These are phyloP conservation scores for Castanea sativa DNA, from an alignment of 306 rosid genomes.

Conservation along the genomic window DNA sequence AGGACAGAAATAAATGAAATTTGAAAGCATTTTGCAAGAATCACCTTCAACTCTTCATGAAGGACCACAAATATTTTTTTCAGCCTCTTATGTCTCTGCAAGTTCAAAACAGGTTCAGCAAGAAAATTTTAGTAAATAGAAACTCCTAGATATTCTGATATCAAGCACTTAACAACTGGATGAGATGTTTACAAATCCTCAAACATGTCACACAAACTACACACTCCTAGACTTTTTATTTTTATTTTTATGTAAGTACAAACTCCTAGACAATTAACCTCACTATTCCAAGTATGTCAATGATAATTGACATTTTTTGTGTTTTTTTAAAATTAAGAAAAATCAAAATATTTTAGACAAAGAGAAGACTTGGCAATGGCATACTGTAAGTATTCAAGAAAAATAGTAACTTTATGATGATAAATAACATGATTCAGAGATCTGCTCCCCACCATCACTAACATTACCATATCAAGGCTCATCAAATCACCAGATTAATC, in stretches of 20 bases:
- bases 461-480: not conserved
- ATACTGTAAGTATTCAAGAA: not conserved
- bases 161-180: not conserved
- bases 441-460: not conserved
- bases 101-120: conserved; percentile 19
- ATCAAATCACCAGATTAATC: not conserved
- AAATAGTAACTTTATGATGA: not conserved
- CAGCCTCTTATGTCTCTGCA: conserved; percentile 91
- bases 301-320: not conserved
- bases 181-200: not conserved
- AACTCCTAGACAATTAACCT: not conserved
- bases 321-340: not conserved
- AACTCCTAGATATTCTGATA: not conserved
- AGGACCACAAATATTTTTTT: conserved; percentile 87
- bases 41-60: conserved; percentile 79
- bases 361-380: not conserved
- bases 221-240: not conserved
- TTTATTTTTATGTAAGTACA: no score
- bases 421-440: not conserved
- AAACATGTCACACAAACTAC: not conserved
- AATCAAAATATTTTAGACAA: not conserved
- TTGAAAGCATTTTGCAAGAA: conserved; percentile 11
- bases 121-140: conserved; percentile 3
- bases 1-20: not conserved
- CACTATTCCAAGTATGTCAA: not conserved